Evolutionary conservation across 2,329 filamentous ascomycete genomes (phyloP), one percentile per base, ranked within the genome.

Genomic region (Aspergillus phoenicis): DNA sequence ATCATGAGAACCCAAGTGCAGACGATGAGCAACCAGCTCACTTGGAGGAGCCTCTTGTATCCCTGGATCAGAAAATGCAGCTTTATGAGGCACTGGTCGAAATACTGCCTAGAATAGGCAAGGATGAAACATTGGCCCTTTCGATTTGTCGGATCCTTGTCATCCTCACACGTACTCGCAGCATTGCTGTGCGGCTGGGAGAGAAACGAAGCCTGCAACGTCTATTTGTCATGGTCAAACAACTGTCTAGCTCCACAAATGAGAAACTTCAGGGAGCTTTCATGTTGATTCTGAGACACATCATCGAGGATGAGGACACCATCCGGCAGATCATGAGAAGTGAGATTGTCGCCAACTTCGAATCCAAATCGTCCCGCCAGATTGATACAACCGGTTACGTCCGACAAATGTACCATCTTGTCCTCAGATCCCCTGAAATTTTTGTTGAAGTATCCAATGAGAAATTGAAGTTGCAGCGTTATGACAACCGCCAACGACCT

Each of bases 141-240:
- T 93, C 94, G 0, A 86, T 96, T 11, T 84, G 91, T 52, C 87
- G 95, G 43, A 87, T 97, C 11, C 80, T 99, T 36, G 91, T 96
- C 30, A 93, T 97, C 63, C 81, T 99, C 30, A 97, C 95, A 1
- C 87, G 96, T 22, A 86, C 87, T 62, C 89, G 92, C 54, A 82
- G 86, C 13, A 83, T 96, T 63, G 93, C 95, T 2, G 85, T 87
- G 65, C 82, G 85, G 48, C 84, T 98, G 51, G 91, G 91, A 5
- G 90, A 97, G 73, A 97, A 93, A 80, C 90, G 89, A 72, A 96
- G 96, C 68, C 83, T 99, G 52, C 91, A 95, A 71, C 86, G 92
- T 28, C 82, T 99, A 22, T 98, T 99, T 76, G 86, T 97, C 55
- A 97, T 98, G 91, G 88, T 94, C 60, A 96, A 96, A 75, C 94